Evolutionary conservation across 805 yeast species (phyloP).

Genomic region (Isabelozyma rhagii): DNA sequence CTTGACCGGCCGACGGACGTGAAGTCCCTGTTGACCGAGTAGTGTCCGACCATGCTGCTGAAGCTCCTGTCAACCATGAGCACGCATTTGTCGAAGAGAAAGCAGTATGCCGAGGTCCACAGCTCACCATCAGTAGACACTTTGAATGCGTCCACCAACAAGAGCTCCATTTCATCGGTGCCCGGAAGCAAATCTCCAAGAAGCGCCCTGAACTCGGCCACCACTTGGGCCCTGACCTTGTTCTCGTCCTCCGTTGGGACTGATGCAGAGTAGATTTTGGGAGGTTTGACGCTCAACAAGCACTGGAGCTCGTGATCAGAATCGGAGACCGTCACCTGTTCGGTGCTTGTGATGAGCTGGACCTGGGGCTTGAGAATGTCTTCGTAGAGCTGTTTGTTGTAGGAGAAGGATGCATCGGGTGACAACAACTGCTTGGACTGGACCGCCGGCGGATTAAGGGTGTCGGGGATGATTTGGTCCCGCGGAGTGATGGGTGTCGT

Average conservation of each 20-base stretch:
- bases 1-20: slow-evolving; percentile 20
- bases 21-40: slow-evolving; percentile 35
- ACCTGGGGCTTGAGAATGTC: slow-evolving; percentile 8
- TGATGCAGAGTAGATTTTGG: slow-evolving; percentile 7
- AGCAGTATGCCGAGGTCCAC: slow-evolving; percentile 38
- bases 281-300: slow-evolving; percentile 17
- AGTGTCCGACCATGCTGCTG: slow-evolving; percentile 35
- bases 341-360: slow-evolving; percentile 2
- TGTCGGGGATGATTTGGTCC: slow-evolving; percentile 11
- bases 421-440: slow-evolving; percentile 1
- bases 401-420: background rate
- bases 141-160: slow-evolving; percentile 40
- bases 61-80: slow-evolving; percentile 18
- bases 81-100: slow-evolving; percentile 28
- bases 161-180: slow-evolving; percentile 7
- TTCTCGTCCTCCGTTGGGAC: slow-evolving; percentile 1
- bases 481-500: slow-evolving; percentile 8
- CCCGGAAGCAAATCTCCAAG: slow-evolving; percentile 8
- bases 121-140: slow-evolving; percentile 41
- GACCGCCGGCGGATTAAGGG: slow-evolving; percentile 4
- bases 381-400: slow-evolving; percentile 1
- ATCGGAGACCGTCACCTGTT: slow-evolving; percentile 1
- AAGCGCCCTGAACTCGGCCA: background rate
- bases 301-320: slow-evolving; percentile 11
- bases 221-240: background rate